Conservation (phyloP, 2,329 filamentous ascomycete species). For the Xylaria sp. region DNA sequence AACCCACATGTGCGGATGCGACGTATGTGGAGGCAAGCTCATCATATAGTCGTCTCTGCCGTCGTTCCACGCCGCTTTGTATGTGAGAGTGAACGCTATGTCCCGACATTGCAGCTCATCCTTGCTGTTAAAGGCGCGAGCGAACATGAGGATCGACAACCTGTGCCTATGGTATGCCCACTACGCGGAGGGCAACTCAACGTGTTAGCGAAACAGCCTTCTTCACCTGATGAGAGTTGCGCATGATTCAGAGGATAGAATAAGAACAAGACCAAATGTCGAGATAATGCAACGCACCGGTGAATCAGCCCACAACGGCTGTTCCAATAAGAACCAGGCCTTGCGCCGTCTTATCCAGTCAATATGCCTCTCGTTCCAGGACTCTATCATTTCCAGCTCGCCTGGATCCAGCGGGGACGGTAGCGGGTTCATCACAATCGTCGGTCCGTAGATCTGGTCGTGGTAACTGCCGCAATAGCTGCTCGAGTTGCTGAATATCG, state of each 20-base stretch:
- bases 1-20: not conserved
- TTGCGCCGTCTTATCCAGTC: not conserved
- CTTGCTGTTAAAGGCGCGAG: not conserved
- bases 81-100: not conserved
- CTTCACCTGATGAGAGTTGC: too few relatives aligned
- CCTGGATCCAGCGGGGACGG: not conserved
- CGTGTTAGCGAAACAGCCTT: not conserved
- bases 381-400: not conserved
- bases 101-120: not conserved
- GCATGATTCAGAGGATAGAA: too few relatives aligned
- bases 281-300: slow-evolving; percentile 16
- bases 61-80: rapidly evolving
- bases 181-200: not conserved
- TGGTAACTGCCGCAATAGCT: not conserved
- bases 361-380: not conserved
- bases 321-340: not conserved
- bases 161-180: not conserved
- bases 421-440: not conserved
- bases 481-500: not conserved
- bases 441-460: not conserved
- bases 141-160: not conserved
- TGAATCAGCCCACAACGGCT: rapidly evolving
- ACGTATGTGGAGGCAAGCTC: not conserved
- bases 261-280: too few relatives aligned
- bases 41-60: not conserved